phyloP scores from a whole-genome alignment of 148 eudicot genomes.

The Heliamphora exappendiculata region DNA sequence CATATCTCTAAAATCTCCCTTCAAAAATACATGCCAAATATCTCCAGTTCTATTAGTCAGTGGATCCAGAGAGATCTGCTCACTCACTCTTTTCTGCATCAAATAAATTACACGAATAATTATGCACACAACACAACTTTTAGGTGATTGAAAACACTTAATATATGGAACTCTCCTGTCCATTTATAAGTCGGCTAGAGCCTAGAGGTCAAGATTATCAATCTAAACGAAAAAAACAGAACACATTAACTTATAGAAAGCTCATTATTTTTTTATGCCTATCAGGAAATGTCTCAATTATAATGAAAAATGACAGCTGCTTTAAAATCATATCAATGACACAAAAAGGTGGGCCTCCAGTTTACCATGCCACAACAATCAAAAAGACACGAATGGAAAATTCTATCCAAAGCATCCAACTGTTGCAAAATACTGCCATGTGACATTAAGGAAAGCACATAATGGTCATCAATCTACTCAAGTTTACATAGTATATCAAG shows the following conservation, averaged over 20 bases:
- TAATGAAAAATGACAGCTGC: not conserved
- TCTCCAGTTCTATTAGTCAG: constrained; percentile 77
- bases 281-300: not conserved
- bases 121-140: not conserved
- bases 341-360: not conserved
- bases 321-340: not conserved
- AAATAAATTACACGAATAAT: constrained; percentile 9
- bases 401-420: not conserved
- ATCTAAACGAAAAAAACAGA: not conserved
- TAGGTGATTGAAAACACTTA: not conserved
- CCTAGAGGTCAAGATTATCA: not conserved
- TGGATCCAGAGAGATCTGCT: constrained; percentile 74
- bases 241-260: not conserved
- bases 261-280: not conserved
- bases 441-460: not conserved
- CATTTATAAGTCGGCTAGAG: not conserved
- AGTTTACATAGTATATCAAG: not conserved
- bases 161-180: not conserved
- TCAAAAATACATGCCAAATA: constrained; percentile 81
- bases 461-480: not conserved
- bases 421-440: not conserved
- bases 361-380: not conserved
- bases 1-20: constrained; percentile 70
- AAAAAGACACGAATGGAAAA: not conserved
- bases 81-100: constrained; percentile 68